These are phyloP conservation scores for Medicago ruthenica DNA, from an alignment of 306 rosid species.

Conservation along the genomic window DNA sequence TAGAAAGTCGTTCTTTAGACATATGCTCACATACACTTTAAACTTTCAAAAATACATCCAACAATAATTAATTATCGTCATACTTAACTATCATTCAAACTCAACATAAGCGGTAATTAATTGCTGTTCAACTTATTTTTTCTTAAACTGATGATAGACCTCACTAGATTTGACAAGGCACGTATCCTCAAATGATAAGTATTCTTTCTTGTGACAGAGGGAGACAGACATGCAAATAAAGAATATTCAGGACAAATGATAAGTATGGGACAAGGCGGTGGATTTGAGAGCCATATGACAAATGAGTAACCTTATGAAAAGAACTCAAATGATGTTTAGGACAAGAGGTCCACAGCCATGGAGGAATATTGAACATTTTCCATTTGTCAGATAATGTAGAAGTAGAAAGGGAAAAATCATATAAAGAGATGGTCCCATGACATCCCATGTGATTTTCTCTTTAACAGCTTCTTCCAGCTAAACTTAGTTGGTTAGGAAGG, in stretches of 20 bases:
- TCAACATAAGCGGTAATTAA: too few relatives aligned
- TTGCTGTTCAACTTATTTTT: too few relatives aligned
- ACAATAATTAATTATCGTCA: too few relatives aligned
- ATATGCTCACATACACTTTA: too few relatives aligned
- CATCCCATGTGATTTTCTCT: constrained; percentile 53
- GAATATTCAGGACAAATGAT: constrained; percentile 3
- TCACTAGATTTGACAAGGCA: constrained; percentile 48
- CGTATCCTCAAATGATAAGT: constrained; percentile 67
- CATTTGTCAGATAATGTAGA: constrained; percentile 60
- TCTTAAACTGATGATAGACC: constrained; percentile 41
- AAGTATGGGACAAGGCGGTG: constrained; percentile 2
- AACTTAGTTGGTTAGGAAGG: too few relatives aligned
- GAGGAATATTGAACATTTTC: constrained; percentile 62
- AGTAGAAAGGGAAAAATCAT: constrained; percentile 64
- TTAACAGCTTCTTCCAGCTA: constrained; percentile 7
- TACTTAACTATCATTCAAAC: too few relatives aligned
- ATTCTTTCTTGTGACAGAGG: constrained; percentile 58
- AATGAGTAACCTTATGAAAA: constrained; percentile 42
- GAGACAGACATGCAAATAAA: neutral
- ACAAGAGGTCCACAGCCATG: constrained; percentile 73
- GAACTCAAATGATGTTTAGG: constrained; percentile 47
- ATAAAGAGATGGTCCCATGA: constrained; percentile 59
- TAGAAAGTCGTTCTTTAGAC: too few relatives aligned
- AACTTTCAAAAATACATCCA: too few relatives aligned
- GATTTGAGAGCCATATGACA: constrained; percentile 11